These are phyloP conservation scores for Actinomortierella wolfii DNA, from an alignment of 371 early-diverging fungal genomes.

Conservation along the genomic window DNA sequence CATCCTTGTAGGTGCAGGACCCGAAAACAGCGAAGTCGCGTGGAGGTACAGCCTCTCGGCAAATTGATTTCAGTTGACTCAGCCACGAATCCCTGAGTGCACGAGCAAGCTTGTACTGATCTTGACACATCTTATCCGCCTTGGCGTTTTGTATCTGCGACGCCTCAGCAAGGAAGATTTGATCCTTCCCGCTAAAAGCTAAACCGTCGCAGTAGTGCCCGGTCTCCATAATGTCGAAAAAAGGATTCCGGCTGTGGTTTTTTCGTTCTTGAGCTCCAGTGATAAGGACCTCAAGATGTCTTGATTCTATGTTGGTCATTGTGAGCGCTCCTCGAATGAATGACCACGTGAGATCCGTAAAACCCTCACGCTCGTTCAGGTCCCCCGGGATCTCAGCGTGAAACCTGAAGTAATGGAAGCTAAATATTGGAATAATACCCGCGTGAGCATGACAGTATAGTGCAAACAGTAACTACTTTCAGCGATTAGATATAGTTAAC, in stretches of 20 bases:
- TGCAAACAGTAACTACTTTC: background rate
- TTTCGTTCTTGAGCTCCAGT: slow-evolving; percentile 4
- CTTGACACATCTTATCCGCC: slow-evolving; percentile 6
- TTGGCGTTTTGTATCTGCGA: slow-evolving; percentile 12
- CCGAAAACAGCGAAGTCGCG: slow-evolving; percentile 3
- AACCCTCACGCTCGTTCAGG: slow-evolving; percentile 8
- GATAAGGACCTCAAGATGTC: slow-evolving; percentile 9
- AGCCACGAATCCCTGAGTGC: slow-evolving; percentile 6
- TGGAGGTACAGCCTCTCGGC: background rate
- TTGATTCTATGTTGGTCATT: slow-evolving; percentile 1
- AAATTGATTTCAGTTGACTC: slow-evolving; percentile 1
- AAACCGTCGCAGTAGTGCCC: slow-evolving; percentile 11
- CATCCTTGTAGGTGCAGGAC: slow-evolving; percentile 6
- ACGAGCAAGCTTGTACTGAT: slow-evolving; percentile 3
- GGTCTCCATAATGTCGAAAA: slow-evolving; percentile 3
- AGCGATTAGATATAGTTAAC: background rate
- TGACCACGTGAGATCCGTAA: slow-evolving; percentile 5
- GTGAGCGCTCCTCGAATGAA: slow-evolving; percentile 16
- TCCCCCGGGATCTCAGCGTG: background rate
- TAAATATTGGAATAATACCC: background rate
- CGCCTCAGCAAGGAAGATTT: slow-evolving; percentile 8
- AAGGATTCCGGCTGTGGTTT: background rate
- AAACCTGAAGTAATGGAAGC: slow-evolving; percentile 7
- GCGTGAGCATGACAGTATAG: no score
- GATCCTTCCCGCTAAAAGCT: slow-evolving; percentile 10